phyloP scores from a whole-genome alignment of 1,284 basidiomycete species.

The Fomitiporia mediterranea region DNA sequence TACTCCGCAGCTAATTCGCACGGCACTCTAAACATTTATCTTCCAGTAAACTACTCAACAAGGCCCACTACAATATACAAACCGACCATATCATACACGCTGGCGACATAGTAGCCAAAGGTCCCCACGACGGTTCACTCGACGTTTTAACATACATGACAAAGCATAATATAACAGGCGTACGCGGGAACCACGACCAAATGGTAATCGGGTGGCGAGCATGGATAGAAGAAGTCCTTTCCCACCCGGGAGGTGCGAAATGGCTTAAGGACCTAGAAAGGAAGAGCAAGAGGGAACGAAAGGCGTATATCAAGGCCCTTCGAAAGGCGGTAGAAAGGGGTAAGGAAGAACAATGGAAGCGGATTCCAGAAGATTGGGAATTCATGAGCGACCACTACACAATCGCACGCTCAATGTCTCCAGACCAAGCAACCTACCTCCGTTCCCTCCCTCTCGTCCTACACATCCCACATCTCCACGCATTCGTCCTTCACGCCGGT shows the following conservation, averaged over 20 bases:
- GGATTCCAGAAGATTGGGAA: slow-evolving; percentile 59
- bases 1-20: too few species aligned
- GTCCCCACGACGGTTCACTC: slow-evolving; percentile 52
- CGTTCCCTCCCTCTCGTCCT: slow-evolving; percentile 65
- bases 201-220: slow-evolving; percentile 79
- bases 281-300: slow-evolving; percentile 40
- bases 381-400: slow-evolving; percentile 73
- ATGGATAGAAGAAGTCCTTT: slow-evolving; percentile 56
- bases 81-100: slow-evolving; percentile 72
- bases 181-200: slow-evolving; percentile 92
- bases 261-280: slow-evolving; percentile 47
- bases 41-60: slow-evolving; percentile 54
- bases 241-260: slow-evolving; percentile 26
- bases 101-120: slow-evolving; percentile 79
- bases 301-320: slow-evolving; percentile 32
- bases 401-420: slow-evolving; percentile 61
- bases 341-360: slow-evolving; percentile 42
- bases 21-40: too few species aligned
- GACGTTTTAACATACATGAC: slow-evolving; percentile 64
- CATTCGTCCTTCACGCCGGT: slow-evolving; percentile 81
- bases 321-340: slow-evolving; percentile 31
- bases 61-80: slow-evolving; percentile 52
- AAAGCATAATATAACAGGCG: slow-evolving; percentile 57
- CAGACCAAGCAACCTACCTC: slow-evolving; percentile 63
- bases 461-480: slow-evolving; percentile 72